These are phyloP conservation scores for Ceratobasidium sp. DNA, from an alignment of 1,284 basidiomycete genomes.

Conservation along the genomic window DNA sequence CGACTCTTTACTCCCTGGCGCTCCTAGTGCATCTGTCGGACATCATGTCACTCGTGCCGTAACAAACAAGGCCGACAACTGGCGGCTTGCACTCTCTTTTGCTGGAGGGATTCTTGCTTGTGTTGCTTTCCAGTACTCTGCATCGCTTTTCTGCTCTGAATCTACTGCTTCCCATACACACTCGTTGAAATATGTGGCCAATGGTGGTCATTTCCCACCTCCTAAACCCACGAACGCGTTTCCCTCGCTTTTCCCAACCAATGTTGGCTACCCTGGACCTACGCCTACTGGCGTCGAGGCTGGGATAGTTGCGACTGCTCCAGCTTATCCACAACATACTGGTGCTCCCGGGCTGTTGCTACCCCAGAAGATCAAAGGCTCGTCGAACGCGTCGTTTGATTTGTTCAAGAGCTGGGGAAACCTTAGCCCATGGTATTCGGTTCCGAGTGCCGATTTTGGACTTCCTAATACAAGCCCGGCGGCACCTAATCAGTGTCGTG, in stretches of 20 bases:
- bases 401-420: conserved; percentile 59
- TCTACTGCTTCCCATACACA: background rate
- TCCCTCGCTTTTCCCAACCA: conserved; percentile 75
- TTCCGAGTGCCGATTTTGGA: conserved; percentile 55
- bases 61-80: background rate
- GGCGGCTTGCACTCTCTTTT: conserved; percentile 32
- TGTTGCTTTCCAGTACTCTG: conserved; percentile 23
- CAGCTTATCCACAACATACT: conserved; percentile 76
- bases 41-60: background rate
- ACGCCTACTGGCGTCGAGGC: conserved; percentile 88
- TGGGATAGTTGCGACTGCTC: conserved; percentile 79
- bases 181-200: background rate
- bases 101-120: conserved; percentile 27
- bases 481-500: conserved; percentile 56
- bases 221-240: conserved; percentile 72
- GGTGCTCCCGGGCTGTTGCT: conserved; percentile 73
- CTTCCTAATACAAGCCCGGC: conserved; percentile 53
- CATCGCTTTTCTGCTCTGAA: conserved; percentile 27
- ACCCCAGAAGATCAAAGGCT: conserved; percentile 48
- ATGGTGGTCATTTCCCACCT: conserved; percentile 65
- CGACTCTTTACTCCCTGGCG: conserved; percentile 18
- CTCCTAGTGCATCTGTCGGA: background rate
- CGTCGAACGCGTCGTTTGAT: conserved; percentile 49
- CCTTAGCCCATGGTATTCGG: conserved; percentile 57
- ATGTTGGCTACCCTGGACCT: conserved; percentile 81